Base-by-base conservation (phyloP, 805 yeast genomes). In the Yarrowia hollandica region DNA sequence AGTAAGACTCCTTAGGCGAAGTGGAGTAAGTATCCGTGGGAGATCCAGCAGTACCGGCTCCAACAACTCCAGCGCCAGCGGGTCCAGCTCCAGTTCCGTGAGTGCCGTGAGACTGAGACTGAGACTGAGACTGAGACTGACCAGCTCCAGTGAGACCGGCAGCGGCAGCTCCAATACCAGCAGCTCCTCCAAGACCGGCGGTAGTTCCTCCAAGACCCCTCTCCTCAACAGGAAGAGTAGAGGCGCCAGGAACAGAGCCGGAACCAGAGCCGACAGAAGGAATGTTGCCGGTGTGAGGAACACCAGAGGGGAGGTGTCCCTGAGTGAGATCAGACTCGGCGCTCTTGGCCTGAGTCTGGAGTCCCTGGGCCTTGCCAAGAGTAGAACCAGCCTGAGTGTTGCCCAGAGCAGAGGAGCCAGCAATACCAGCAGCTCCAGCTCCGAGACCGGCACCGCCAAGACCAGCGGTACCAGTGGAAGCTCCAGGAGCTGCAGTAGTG, bases 1-100 rank as follows among this genome's bases (percentile, higher is more conserved):
- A 25, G 6, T 10, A 11, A 34, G 38, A 18, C 5, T n/a, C n/a
- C n/a, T n/a, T n/a, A n/a, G n/a, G n/a, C n/a, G n/a, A n/a, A n/a
- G n/a, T n/a, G n/a, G n/a, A n/a, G n/a, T n/a, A n/a, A n/a, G n/a
- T n/a, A n/a, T n/a, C n/a, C n/a, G n/a, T n/a, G n/a, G n/a, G n/a
- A 34, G 23, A n/a, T 35, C 39, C 42, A 21, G 46, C 21, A 39
- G 46, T 23, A 5, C 33, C 31, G 11, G 33, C 48, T 3, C 34
- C 50, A 8, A 18, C 12, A 3, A 42, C 34, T 7, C 34, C 50
- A 1, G 34, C 15, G 3, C 48, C 48, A 16, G 33, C 50, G 26
- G 50, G 16, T 18, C 50, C 50, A 18, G 52, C 35, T 28, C 35
- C 52, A 10, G 25, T 10, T 14, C 52, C 52, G n/a, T n/a, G n/a